These are phyloP conservation scores for Lentinula detonsa DNA, from an alignment of 768 basidiomycete species.

Conservation along the genomic window DNA sequence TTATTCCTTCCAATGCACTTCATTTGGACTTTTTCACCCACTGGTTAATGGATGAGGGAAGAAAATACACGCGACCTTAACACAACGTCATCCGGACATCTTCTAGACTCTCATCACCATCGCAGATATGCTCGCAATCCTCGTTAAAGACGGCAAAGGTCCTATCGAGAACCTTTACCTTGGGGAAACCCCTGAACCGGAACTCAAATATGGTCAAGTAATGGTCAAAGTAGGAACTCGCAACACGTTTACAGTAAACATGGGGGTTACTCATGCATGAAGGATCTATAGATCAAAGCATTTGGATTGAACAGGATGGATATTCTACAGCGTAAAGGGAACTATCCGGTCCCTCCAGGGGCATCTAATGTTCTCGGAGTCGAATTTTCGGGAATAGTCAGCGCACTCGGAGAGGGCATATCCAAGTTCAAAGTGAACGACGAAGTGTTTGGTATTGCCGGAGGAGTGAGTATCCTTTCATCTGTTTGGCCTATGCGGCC, in stretches of 20 bases:
- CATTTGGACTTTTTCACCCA: too few species aligned
- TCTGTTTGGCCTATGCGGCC: background rate
- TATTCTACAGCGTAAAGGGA: conserved; percentile 60
- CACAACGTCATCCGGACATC: background rate
- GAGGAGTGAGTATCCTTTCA: conserved; percentile 53
- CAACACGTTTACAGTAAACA: background rate
- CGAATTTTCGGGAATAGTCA: conserved; percentile 74
- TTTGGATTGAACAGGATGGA: conserved; percentile 94
- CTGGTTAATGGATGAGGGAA: too few species aligned
- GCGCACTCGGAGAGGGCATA: conserved; percentile 44
- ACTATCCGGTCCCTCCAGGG: conserved; percentile 76
- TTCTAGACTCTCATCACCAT: conserved; percentile 7
- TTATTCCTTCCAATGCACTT: too few species aligned
- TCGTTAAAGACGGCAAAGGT: conserved; percentile 72
- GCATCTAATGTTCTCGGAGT: conserved; percentile 75
- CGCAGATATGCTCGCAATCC: conserved; percentile 64
- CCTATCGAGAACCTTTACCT: conserved; percentile 74
- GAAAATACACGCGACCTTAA: background rate
- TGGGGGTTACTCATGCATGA: background rate
- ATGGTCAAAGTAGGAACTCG: conserved; percentile 63
- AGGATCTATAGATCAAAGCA: conserved; percentile 50
- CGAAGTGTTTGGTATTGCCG: conserved; percentile 74
- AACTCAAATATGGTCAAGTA: conserved; percentile 51
- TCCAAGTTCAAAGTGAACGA: conserved; percentile 55
- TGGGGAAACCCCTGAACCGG: conserved; percentile 63